phyloP scores from a whole-genome alignment of 176 grass and related monocot species.

The Phoenix roebelenii region DNA sequence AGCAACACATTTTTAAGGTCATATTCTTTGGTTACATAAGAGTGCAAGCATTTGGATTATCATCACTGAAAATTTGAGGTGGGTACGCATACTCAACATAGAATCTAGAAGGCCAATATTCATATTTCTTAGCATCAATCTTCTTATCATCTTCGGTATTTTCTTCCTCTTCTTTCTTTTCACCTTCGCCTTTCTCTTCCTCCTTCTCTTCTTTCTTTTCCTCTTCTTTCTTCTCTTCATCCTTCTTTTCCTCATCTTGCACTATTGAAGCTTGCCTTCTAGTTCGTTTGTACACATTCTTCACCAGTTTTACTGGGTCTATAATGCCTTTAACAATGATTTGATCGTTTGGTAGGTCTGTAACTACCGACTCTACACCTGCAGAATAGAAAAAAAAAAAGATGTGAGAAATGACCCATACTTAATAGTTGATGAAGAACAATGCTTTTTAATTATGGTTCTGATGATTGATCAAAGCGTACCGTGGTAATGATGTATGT shows the following conservation, averaged over 20 bases:
- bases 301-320: slow-evolving; percentile 26
- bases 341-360: slow-evolving; percentile 39
- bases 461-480: too few species aligned
- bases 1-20: too few species aligned
- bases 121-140: slow-evolving; percentile 31
- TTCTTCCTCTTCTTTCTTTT: background rate
- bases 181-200: slow-evolving; percentile 11
- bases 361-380: slow-evolving; percentile 47
- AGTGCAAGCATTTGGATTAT: slow-evolving; percentile 1
- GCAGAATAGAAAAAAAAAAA: background rate
- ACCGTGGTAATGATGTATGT: too few species aligned
- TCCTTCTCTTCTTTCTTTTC: slow-evolving; percentile 31
- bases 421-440: too few species aligned
- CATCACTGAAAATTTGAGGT: slow-evolving; percentile 6
- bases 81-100: slow-evolving; percentile 30
- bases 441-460: too few species aligned
- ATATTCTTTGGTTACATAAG: background rate
- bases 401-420: too few species aligned
- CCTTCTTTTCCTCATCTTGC: slow-evolving; percentile 33
- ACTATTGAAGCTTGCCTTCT: slow-evolving; percentile 34
- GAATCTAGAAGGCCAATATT: slow-evolving; percentile 25
- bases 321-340: slow-evolving; percentile 44
- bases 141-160: background rate
- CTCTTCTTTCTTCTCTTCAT: slow-evolving; percentile 11
- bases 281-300: slow-evolving; percentile 37